These are phyloP conservation scores for Eucalyptus cladocalyx DNA, from an alignment of 345 rosid species.

Conservation along the genomic window DNA sequence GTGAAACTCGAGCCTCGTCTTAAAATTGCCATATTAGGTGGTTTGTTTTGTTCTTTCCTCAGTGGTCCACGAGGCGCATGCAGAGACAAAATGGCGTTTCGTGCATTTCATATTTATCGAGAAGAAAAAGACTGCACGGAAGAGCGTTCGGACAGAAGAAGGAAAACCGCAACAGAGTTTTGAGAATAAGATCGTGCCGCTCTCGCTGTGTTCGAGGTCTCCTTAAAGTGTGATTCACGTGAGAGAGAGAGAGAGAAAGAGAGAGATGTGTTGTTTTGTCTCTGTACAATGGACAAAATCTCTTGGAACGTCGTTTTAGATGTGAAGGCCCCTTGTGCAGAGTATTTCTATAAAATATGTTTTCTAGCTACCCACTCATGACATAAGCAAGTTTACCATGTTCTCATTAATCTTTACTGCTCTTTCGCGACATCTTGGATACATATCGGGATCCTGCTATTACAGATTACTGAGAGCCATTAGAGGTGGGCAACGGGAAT, in stretches of 20 bases:
- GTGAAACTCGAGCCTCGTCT: not conserved
- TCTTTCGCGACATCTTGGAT: not conserved
- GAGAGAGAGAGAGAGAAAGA: not conserved
- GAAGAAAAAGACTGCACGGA: slow-evolving; percentile 8
- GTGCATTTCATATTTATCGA: not conserved
- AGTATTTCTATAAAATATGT: not conserved
- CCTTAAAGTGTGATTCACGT: not conserved
- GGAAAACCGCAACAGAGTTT: not conserved
- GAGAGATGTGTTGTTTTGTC: not conserved
- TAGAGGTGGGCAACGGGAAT: too few species aligned
- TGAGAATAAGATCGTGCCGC: not conserved
- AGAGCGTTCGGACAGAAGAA: not conserved
- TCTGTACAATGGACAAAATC: not conserved
- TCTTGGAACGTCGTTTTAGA: not conserved
- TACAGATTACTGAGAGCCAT: not conserved
- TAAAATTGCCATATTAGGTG: not conserved
- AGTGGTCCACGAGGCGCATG: not conserved
- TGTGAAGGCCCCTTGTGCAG: not conserved
- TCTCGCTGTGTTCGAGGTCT: not conserved
- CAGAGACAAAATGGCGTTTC: not conserved
- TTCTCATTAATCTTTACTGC: not conserved
- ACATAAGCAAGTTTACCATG: not conserved
- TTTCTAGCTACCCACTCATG: not conserved
- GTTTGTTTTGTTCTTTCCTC: not conserved
- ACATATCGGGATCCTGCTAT: too few species aligned